Evolutionary conservation across 2,329 filamentous ascomycete species (phyloP), one percentile per base, ranked within the genome.

Genomic region (Xylaria sp.): DNA sequence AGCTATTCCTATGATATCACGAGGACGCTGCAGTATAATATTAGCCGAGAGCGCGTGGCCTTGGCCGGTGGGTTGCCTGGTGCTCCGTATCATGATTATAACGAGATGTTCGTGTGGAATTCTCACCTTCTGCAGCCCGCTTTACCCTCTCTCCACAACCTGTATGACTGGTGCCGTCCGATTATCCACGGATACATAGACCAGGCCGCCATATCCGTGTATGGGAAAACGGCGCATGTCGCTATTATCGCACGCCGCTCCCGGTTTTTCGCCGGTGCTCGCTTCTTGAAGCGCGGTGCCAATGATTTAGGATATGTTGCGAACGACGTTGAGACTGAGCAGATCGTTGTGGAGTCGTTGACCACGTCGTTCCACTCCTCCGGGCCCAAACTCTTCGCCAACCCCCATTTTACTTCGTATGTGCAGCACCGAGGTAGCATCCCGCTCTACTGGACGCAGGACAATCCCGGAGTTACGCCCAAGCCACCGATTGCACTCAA

Each of bases 61-160:
- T 75, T 96, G 54, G 81, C 84, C 35, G 79, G 86, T 61, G 90
- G 89, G 1, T 75, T 80, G 10, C 77, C 83, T 1, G 81, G 83
- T 34, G 79, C 82, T 5, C 78, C 80, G 47, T 78, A 82, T 34
- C 81, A 83, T 37, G 85, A 92, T 66, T 89, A 89, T 71, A 96
- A 97, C 69, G 85, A 89, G 46, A 99, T 99, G 94, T 99, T 99
- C 71, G 89, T 97, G 2, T 99, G 94, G 94, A 99, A 99, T 68
- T 85, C 90, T 66, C 90, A 97, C 73, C 80, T 99, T 3, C 81
- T 99, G 16, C 81, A 88, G 61, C 92, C 94, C 0, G 91, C 89
- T 0, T 79, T 83, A 10, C 76, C 79, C 16, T 82, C 82, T 4
- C 77, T 99, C 46, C 88, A 88, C 63, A 89, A 92, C 67, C 87